A percentile compares a stretch with the other conserved stretches of the same genome.
Evolutionary conservation across 495 filamentous ascomycete genomes (phyloP).

Genomic region (Bacidia rubella): DNA sequence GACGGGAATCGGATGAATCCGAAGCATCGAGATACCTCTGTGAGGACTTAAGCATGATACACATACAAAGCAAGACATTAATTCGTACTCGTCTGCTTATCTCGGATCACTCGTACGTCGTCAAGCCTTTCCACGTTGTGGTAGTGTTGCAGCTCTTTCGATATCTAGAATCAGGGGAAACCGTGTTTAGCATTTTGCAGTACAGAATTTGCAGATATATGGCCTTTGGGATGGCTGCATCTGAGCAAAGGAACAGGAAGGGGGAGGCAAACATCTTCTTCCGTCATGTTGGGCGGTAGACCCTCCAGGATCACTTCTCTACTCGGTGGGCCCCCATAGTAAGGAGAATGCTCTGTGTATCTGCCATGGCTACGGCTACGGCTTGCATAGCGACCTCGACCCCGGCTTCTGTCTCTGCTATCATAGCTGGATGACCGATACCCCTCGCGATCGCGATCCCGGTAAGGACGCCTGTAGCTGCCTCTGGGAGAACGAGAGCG

Average conservation of each 20-base stretch:
- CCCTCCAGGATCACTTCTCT: slow-evolving; percentile 51
- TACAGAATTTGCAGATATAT: neutral
- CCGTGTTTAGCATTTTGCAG: neutral
- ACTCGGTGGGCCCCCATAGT: slow-evolving; percentile 37
- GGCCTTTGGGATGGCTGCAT: neutral
- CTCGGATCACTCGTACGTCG: slow-evolving; percentile 52
- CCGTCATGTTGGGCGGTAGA: slow-evolving; percentile 41
- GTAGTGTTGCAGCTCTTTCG: slow-evolving; percentile 43
- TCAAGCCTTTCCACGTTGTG: slow-evolving; percentile 46
- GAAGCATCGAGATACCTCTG: slow-evolving; percentile 48
- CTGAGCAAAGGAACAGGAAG: slow-evolving; percentile 6
- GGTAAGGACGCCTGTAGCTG: slow-evolving; percentile 30
- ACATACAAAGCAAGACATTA: neutral
- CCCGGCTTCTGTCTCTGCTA: slow-evolving; percentile 28
- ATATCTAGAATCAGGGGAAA: slow-evolving; percentile 31
- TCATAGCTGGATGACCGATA: slow-evolving; percentile 38
- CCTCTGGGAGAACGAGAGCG: slow-evolving; percentile 27
- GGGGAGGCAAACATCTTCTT: slow-evolving; percentile 47
- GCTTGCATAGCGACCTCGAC: slow-evolving; percentile 31
- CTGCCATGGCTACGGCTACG: slow-evolving; percentile 31
- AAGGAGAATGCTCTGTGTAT: slow-evolving; percentile 29
- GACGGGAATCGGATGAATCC: slow-evolving; percentile 55
- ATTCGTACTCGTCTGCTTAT: slow-evolving; percentile 50
- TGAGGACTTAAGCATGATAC: slow-evolving; percentile 4
- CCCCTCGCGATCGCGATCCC: slow-evolving; percentile 42